Evolutionary conservation across 305 asterid species (phyloP).

Genomic region (Fraxinus baroniana): DNA sequence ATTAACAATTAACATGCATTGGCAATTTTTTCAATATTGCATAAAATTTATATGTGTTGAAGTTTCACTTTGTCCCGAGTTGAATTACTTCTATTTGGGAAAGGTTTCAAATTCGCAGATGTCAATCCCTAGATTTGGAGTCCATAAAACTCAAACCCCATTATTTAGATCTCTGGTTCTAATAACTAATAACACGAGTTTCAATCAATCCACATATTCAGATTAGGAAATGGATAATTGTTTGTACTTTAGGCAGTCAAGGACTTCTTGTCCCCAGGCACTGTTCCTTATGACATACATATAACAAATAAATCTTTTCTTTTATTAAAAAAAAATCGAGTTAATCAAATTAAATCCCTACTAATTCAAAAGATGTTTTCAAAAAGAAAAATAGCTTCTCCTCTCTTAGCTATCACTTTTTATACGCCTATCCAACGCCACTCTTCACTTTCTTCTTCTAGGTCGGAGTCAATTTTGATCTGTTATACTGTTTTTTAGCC

Average conservation of each 20-base stretch:
- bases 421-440: not conserved
- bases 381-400: not conserved
- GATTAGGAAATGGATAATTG: not conserved
- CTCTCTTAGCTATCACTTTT: not conserved
- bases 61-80: not conserved
- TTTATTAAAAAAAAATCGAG: too few relatives aligned
- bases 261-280: not conserved
- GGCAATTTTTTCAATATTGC: not conserved
- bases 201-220: not conserved
- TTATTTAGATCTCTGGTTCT: not conserved
- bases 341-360: not conserved
- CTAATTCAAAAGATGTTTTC: not conserved
- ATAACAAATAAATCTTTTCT: not conserved
- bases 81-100: not conserved
- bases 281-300: not conserved
- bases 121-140: not conserved
- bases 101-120: not conserved
- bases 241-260: not conserved
- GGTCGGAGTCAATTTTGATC: not conserved
- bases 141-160: not conserved
- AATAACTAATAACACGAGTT: not conserved
- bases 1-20: not conserved
- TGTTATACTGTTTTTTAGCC: not conserved
- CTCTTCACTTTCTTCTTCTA: not conserved
- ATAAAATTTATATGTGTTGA: not conserved